A percentile compares a stretch with the other conserved stretches of the same genome.
phyloP scores from a whole-genome alignment of 768 basidiomycete genomes.

The Cubamyces lactineus region DNA sequence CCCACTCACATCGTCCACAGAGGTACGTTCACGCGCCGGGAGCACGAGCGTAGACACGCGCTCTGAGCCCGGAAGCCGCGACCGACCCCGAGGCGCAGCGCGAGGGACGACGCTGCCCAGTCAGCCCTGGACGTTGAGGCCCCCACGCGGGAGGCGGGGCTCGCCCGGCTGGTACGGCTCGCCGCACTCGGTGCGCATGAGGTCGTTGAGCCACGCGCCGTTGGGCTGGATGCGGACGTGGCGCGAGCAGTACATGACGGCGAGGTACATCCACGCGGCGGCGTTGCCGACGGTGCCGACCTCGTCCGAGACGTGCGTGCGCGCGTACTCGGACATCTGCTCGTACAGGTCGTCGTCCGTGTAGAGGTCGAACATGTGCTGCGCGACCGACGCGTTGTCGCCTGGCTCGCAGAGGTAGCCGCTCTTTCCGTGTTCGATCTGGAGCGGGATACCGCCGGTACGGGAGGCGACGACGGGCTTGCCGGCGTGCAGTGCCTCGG shows the following conservation, averaged over 20 bases:
- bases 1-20: conserved; percentile 6
- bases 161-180: conserved; percentile 70
- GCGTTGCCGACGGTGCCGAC: conserved; percentile 85
- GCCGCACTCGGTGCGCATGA: conserved; percentile 75
- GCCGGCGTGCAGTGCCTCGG: conserved; percentile 90
- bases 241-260: conserved; percentile 73
- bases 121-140: conserved; percentile 60
- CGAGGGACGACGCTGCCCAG: conserved; percentile 4
- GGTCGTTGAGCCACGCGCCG: conserved; percentile 85
- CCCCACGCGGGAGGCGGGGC: conserved; percentile 68
- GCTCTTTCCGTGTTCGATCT: conserved; percentile 85
- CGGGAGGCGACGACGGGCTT: conserved; percentile 82
- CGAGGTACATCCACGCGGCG: conserved; percentile 66
- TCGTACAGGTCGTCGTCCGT: conserved; percentile 68
- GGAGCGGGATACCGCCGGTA: conserved; percentile 94
- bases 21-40: neutral
- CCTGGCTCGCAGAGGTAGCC: conserved; percentile 82
- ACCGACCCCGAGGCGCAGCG: neutral
- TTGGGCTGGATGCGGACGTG: conserved; percentile 79
- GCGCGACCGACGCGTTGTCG: conserved; percentile 75
- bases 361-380: conserved; percentile 75
- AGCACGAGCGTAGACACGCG: neutral
- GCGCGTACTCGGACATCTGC: conserved; percentile 47
- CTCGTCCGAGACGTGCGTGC: conserved; percentile 81
- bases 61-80: neutral